Evolutionary conservation across 305 asterid species (phyloP).

Genomic region (Fraxinus albicans): DNA sequence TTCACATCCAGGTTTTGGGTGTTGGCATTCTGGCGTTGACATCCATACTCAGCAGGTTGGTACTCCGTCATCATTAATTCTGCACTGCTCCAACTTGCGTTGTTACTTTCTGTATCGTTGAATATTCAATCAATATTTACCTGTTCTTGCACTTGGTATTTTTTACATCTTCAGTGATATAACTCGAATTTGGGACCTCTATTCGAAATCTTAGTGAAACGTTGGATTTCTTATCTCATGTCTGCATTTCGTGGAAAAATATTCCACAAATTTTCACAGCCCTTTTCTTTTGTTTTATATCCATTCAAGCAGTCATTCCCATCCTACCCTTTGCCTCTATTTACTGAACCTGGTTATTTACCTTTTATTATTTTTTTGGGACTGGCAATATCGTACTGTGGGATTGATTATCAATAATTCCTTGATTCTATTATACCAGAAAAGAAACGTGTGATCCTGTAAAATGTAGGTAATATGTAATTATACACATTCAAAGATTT

Average conservation of each 20-base stretch:
- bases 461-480: neutral
- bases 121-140: neutral
- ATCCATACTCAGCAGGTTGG: conserved; percentile 94
- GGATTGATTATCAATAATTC: neutral
- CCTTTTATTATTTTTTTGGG: neutral
- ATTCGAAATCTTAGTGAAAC: too few species aligned
- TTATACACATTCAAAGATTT: neutral
- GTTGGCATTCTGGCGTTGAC: conserved; percentile 98
- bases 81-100: neutral
- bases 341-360: neutral
- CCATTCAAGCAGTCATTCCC: neutral
- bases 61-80: conserved; percentile 12
- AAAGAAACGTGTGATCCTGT: neutral
- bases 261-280: neutral
- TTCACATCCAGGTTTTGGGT: conserved; percentile 97
- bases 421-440: neutral
- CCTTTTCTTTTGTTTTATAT: neutral
- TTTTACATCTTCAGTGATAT: neutral
- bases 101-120: neutral
- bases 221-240: too few species aligned
- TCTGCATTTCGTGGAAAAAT: neutral
- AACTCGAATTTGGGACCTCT: too few species aligned
- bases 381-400: neutral
- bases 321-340: neutral
- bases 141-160: neutral